Evolutionary conservation across 148 eudicot genomes (phyloP).

Genomic region (Vaccinium corymbosum): DNA sequence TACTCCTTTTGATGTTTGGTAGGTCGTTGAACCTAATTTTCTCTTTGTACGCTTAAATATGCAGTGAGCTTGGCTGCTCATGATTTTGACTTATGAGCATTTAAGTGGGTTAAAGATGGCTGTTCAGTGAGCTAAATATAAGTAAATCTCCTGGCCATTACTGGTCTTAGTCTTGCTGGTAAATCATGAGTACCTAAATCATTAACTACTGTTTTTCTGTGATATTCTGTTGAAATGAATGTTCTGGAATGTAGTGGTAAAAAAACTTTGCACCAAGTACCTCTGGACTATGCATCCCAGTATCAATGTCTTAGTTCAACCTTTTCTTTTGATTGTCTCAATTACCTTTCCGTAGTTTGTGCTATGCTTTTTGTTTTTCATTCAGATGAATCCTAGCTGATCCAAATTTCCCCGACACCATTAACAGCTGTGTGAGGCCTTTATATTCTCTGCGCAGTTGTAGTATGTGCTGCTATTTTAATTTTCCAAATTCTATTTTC

Average conservation of each 20-base stretch:
- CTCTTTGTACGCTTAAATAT: not conserved
- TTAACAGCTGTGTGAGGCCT: not conserved
- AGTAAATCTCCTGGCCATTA: not conserved
- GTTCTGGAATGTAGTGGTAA: not conserved
- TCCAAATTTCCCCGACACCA: not conserved
- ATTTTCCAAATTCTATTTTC: not conserved
- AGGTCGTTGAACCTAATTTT: constrained; percentile 18
- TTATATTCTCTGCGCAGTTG: not conserved
- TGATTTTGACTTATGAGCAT: not conserved
- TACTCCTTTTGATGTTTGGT: constrained; percentile 96
- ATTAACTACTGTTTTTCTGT: not conserved
- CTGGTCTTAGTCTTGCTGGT: not conserved
- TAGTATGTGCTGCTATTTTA: not conserved
- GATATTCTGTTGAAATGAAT: not conserved
- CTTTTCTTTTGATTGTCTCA: not conserved
- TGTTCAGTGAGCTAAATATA: not conserved
- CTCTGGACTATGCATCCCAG: not conserved
- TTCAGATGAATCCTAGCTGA: not conserved
- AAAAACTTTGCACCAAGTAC: not conserved
- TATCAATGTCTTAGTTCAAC: not conserved
- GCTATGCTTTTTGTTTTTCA: not conserved
- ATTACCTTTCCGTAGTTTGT: not conserved
- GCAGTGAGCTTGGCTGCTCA: not conserved
- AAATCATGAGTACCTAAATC: not conserved
- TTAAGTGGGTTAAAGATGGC: not conserved